Evolutionary conservation across 2,329 filamentous ascomycete genomes (phyloP), one percentile per base, ranked within the genome.

Genomic region (Fusarium solani-melongenae): DNA sequence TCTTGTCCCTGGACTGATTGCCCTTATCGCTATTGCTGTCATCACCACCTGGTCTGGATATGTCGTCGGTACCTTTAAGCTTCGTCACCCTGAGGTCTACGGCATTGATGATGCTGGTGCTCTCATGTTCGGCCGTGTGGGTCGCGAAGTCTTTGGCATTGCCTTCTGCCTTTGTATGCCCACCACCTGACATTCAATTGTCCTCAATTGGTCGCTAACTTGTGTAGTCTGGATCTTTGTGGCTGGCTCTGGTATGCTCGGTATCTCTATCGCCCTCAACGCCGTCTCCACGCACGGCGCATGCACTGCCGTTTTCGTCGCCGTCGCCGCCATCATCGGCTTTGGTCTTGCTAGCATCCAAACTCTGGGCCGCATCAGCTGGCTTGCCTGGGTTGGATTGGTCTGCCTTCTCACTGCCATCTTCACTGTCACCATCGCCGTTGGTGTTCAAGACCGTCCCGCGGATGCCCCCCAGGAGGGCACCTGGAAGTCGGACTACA

Each of bases 31-130:
- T 2, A 36, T 57, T 8, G 31, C 53, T n/a, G 22, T 24, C 12
- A 36, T 57, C 20, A 38, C 53, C 20, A 86, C 83, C 2, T 87
- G 85, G 85, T 85, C 84, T 4, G 81, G 82, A 62, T 86, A 84
- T 67, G 84, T 86, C 15, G 80, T 87, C 12, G 86, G 85, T 15
- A 75, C 79, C n/a, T 89, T 88, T 81, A 89, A 89, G 74, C 71
- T 86, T 27, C 78, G 79, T 20, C 87, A 89, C 72, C 83, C 82
- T 3, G 82, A 85, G 41, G 85, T 88, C 1, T 88, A 89, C 74
- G 83, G 85, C 44, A 87, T 89, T 67, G 86, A 87, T 62, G 87
- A 89, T 72, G 87, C 84, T 2, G 87, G 86, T 27, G 71, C 71
- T 5, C 79, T 87, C 29, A 81, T 88, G 15, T 86, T 87, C 69